Base-by-base conservation (phyloP, 2,329 filamentous ascomycete genomes). In the Ambrosiella beaveri region DNA sequence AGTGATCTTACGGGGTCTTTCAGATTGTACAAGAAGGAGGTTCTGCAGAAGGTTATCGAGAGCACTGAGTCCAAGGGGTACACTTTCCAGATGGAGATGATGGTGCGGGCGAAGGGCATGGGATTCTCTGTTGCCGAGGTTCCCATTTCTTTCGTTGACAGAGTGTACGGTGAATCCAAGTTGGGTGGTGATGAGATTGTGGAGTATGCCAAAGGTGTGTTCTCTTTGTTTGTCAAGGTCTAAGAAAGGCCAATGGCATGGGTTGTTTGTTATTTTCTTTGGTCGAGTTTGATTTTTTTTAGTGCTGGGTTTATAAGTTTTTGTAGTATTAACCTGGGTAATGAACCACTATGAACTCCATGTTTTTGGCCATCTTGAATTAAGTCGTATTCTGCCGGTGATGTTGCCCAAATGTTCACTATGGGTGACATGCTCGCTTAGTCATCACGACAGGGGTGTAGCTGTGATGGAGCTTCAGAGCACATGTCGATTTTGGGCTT, bases 31-130 rank as follows among this genome's bases (percentile, higher is more conserved):
- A 97, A 95, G 82, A 89, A 85, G 74, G 74, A 76, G 61, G 88
- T 95, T 62, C 72, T 98, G 67, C 81, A 95, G 70, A 90, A 88
- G 76, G 88, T 95, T 60, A 96, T 98, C 65, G 75, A 78, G 67
- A 88, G 80, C 71, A 96, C 89, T 7, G 85, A 96, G 77, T 93
- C 88, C 69, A 95, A 97, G 74, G 93, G 93, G 2, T 98, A 97
- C 71, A 91, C 86, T 45, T 98, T 98, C 77, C 93, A 98, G 81
- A 98, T 98, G 93, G 91, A 96, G 78, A 86, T 98, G 82, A 97
- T 96, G 84, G 91, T 97, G 7, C 79, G 90, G 62, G 93, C 93
- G 39, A 96, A 96, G 80, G 87, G 86, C 13, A 90, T 96, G 87
- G 91, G 93, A 0, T 95, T 81, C 74, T 86, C 84, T 41, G 91